Conservation (phyloP, 2,329 filamentous ascomycete genomes). For the Aspergillus novoparasiticus region DNA sequence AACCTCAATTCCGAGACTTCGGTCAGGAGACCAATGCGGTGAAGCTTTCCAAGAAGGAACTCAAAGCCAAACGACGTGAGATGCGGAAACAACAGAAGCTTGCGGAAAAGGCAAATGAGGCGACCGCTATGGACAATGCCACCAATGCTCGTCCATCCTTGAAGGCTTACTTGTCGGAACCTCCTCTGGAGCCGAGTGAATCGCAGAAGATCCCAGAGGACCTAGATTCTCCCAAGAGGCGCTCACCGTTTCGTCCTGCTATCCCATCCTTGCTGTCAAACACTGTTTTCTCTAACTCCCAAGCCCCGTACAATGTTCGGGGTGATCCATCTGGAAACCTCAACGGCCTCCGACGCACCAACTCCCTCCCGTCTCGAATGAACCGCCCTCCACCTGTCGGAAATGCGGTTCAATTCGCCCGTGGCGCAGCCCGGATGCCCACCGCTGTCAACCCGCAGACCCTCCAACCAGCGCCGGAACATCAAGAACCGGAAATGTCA, state of each 20-base stretch:
- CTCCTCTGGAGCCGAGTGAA: conserved; percentile 1
- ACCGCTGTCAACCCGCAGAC: conserved; percentile 15
- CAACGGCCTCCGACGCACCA: conserved; percentile 32
- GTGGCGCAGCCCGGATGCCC: conserved; percentile 34
- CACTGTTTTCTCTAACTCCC: conserved; percentile 35
- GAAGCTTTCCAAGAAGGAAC: conserved; percentile 18
- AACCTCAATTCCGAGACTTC: conserved; percentile 34
- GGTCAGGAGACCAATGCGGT: conserved; percentile 21
- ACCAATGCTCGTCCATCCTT: conserved; percentile 14
- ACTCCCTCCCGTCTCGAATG: conserved; percentile 33
- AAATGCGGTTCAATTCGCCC: conserved; percentile 38
- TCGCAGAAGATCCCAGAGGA: conserved; percentile 2
- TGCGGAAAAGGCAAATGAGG: conserved; percentile 15
- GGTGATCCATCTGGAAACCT: conserved; percentile 18
- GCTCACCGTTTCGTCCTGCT: conserved; percentile 32
- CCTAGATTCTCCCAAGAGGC: conserved; percentile 25
- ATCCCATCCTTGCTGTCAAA: conserved; percentile 38
- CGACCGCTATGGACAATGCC: background rate
- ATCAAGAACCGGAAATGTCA: conserved; percentile 49
- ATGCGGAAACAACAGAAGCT: conserved; percentile 26
- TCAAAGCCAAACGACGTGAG: conserved; percentile 24
- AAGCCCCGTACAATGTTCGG: conserved; percentile 15
- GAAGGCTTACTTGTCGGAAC: conserved; percentile 18
- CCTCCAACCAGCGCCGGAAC: conserved; percentile 15
- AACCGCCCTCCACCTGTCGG: conserved; percentile 31